Evolutionary conservation across 768 basidiomycete genomes (phyloP), one percentile per base, ranked within the genome.

Genomic region (Psilocybe subaeruginosa): DNA sequence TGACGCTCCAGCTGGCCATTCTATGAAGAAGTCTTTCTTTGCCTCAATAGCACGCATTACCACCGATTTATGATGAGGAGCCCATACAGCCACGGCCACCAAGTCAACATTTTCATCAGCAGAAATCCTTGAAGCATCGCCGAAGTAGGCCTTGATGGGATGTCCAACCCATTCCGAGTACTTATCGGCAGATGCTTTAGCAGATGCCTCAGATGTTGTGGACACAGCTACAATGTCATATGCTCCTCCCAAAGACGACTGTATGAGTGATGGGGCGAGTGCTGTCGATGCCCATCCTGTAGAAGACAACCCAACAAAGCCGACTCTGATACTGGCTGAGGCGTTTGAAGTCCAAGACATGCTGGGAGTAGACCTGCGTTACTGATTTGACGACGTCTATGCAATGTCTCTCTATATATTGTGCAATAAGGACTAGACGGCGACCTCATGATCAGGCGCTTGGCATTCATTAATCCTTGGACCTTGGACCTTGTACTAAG

Each of bases 91-190:
- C 1, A 78, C 73, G 0, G 67, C 73, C 31, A 80, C 72, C n/a
- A 80, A 59, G 55, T 77, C 77, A 29, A 80, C 72, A 29, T 78
- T 69, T 0, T 73, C 70, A 54, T 80, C 77, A 6, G 62, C 58
- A 0, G 76, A 74, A 39, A 80, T 69, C 16, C 62, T 47, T 3
- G 68, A 63, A 8, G 72, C 64, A 23, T 65, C 61, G 6, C 78
- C 78, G 46, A 74, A 66, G 63, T 74, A 79, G 0, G 73, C 66
- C 54, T 75, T 77, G 58, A 79, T 70, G 2, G 62, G 50, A 46
- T 70, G 64, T 3, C 71, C 72, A 8, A 64, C 33, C 56, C 66
- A 54, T 27, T 66, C 59, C 8, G 70, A 61, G 58, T 77, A 72
- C 54, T 77, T 74, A 39, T 69, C 58, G 1, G 74, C 72, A 8